A percentile compares a stretch with the other conserved stretches of the same genome.
These are phyloP conservation scores for Acacia concinna DNA, from an alignment of 331 rosid genomes.

Conservation along the genomic window DNA sequence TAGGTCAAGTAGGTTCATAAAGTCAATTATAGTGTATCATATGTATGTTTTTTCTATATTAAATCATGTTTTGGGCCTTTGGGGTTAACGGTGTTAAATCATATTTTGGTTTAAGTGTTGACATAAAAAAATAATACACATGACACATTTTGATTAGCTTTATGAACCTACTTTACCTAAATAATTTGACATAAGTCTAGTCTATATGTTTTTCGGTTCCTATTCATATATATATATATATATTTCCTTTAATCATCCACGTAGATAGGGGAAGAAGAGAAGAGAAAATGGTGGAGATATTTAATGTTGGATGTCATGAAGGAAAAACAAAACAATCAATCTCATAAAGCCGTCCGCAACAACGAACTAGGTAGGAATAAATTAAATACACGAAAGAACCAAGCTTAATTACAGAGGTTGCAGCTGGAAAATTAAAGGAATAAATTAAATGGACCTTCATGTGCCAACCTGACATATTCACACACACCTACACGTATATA, in stretches of 20 bases:
- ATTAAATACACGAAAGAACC: neutral
- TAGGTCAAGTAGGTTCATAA: no score
- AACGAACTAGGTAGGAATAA: conserved; percentile 15
- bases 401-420: neutral
- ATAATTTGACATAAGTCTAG: no score
- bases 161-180: no score
- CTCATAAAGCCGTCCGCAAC: conserved; percentile 30
- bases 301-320: neutral
- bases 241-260: neutral
- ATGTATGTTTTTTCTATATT: no score
- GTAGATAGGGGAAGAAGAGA: neutral
- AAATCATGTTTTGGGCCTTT: no score
- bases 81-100: no score
- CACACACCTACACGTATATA: no score
- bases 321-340: neutral
- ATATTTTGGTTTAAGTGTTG: no score
- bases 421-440: conserved; percentile 24
- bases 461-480: conserved; percentile 25
- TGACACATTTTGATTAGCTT: no score
- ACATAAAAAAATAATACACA: no score
- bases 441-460: conserved; percentile 7
- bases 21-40: no score
- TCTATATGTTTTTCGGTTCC: neutral
- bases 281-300: neutral
- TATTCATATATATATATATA: neutral